phyloP scores from a whole-genome alignment of 192 early-diverging fungal species.

The Chytriomyces hyalinus region DNA sequence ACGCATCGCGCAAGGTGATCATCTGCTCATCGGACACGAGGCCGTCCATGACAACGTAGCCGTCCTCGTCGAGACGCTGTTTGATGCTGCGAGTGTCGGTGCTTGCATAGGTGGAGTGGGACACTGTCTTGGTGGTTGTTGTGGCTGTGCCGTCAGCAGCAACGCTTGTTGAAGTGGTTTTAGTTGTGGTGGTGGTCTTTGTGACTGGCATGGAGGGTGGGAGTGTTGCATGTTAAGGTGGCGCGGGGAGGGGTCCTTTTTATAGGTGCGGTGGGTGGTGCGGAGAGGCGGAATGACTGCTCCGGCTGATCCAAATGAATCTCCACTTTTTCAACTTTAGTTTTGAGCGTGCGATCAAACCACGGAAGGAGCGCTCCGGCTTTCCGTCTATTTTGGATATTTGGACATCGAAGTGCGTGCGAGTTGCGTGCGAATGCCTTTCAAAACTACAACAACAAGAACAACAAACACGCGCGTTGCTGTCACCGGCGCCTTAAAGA shows the following conservation, averaged over 20 bases:
- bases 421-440: no score
- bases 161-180: not conserved
- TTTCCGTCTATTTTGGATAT: not conserved
- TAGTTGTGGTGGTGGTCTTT: constrained; percentile 1
- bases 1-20: constrained; percentile 41
- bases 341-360: not conserved
- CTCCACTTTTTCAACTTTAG: not conserved
- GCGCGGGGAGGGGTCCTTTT: not conserved
- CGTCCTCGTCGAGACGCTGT: constrained; percentile 41
- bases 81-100: constrained; percentile 11
- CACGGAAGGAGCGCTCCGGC: not conserved
- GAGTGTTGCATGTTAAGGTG: not conserved
- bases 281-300: not conserved
- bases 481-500: not conserved
- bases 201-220: not conserved
- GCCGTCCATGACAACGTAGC: constrained; percentile 54
- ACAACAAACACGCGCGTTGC: not conserved
- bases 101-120: not conserved
- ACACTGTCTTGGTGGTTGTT: not conserved
- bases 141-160: not conserved
- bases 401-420: not conserved
- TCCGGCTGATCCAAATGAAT: not conserved
- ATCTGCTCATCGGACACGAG: constrained; percentile 46
- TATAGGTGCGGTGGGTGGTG: not conserved
- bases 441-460: not conserved